Conservation (phyloP, 176 grass and related monocot species). For the Triticum aestivum region IWGSC_CS_RefSeq_v2.1 NC_057805.1:475999481-475999980, state of each 20-base stretch:
- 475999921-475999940: slow-evolving; percentile 50
- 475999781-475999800: slow-evolving; percentile 37
- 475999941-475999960: slow-evolving; percentile 85
- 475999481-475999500: slow-evolving; percentile 72
- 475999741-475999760: slow-evolving; percentile 68
- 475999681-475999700: slow-evolving; percentile 70
- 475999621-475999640: slow-evolving; percentile 61
- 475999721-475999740: slow-evolving; percentile 51
- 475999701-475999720: slow-evolving; percentile 53
- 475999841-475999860: slow-evolving; percentile 56
- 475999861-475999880: slow-evolving; percentile 87
- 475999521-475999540: slow-evolving; percentile 89
- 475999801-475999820: slow-evolving; percentile 92
- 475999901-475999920: slow-evolving; percentile 52
- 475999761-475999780: slow-evolving; percentile 57
- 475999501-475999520: slow-evolving; percentile 84
- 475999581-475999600: slow-evolving; percentile 84
- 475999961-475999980: slow-evolving; percentile 25
- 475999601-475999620: slow-evolving; percentile 75
- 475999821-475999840: slow-evolving; percentile 54
- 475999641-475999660: slow-evolving; percentile 36
- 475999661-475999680: slow-evolving; percentile 47
- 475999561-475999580: slow-evolving; percentile 96
- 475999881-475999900: slow-evolving; percentile 58
- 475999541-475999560: slow-evolving; percentile 61